These are phyloP conservation scores for Leccinum fibrillosum DNA, from an alignment of 768 basidiomycete species.

Conservation along the genomic window DNA sequence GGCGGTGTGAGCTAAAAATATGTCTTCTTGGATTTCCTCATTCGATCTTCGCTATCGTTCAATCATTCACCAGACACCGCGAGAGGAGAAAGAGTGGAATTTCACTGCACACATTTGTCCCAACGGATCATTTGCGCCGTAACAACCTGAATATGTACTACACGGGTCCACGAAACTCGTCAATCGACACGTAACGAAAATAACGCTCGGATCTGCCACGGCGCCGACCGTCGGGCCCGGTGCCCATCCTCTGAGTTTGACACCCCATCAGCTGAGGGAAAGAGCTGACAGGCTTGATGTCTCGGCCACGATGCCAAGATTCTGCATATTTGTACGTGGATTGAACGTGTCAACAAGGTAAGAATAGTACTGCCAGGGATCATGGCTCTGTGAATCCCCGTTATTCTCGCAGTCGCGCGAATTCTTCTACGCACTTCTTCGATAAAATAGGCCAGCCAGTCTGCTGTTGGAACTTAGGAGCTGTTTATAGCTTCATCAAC, in stretches of 20 bases:
- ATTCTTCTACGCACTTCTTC: background rate
- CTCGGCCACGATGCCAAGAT: background rate
- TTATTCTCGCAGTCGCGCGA: background rate
- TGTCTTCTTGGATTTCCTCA: slow-evolving; percentile 19
- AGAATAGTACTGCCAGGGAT: slow-evolving; percentile 2
- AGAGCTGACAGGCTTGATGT: background rate
- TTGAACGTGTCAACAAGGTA: background rate
- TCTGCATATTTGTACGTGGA: background rate
- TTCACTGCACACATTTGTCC: slow-evolving; percentile 7
- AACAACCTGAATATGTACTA: background rate
- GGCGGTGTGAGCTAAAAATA: slow-evolving; percentile 27
- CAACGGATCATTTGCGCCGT: slow-evolving; percentile 3
- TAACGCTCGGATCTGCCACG: background rate
- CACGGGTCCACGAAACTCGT: background rate
- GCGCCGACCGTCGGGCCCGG: slow-evolving; percentile 14
- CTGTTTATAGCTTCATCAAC: background rate
- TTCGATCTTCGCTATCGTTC: slow-evolving; percentile 5
- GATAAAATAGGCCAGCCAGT: background rate
- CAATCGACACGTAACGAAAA: slow-evolving; percentile 7
- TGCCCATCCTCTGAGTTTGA: background rate
- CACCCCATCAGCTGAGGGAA: background rate
- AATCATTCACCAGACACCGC: slow-evolving; percentile 12
- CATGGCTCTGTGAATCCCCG: background rate
- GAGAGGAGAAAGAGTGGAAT: slow-evolving; percentile 19
- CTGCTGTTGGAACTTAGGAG: background rate